Percentiles rank a stretch among this genome's conserved stretches.
phyloP scores from a whole-genome alignment of 2,329 filamentous ascomycete genomes.

The Fusarium goolgardi region DNA sequence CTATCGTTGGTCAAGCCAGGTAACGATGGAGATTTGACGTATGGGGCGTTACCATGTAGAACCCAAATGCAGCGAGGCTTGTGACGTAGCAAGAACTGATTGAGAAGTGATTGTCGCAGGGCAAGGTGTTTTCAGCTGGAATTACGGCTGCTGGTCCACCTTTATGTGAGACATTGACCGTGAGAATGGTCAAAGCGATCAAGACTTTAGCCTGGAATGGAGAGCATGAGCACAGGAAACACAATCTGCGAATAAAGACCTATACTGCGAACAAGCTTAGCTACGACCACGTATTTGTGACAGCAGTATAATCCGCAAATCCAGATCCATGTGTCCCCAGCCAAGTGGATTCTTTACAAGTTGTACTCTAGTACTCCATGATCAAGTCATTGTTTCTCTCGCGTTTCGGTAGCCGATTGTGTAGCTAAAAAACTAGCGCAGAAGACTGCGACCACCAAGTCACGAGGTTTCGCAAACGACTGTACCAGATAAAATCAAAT shows the following conservation, averaged over 20 bases:
- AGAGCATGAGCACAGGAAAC: neutral
- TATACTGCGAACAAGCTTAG: neutral
- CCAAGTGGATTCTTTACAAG: neutral
- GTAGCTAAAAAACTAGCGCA: neutral
- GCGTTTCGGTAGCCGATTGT: neutral
- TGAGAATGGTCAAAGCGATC: neutral
- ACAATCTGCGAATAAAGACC: neutral
- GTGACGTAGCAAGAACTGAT: constrained; percentile 1
- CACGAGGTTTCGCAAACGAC: neutral
- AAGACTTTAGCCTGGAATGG: neutral
- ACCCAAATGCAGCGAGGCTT: neutral
- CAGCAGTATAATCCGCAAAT: neutral
- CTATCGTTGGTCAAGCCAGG: neutral
- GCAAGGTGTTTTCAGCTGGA: neutral
- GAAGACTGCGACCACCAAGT: neutral
- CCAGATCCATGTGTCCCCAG: neutral
- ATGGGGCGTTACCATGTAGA: constrained; percentile 4
- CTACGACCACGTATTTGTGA: neutral
- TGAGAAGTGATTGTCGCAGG: neutral
- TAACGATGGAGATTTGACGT: constrained; percentile 3
- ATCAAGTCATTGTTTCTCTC: neutral
- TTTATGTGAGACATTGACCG: neutral
- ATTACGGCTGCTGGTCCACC: neutral
- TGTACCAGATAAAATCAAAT: neutral
- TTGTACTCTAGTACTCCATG: neutral